phyloP scores from a whole-genome alignment of 805 yeast species.

The Schwanniomyces yamadae region DNA sequence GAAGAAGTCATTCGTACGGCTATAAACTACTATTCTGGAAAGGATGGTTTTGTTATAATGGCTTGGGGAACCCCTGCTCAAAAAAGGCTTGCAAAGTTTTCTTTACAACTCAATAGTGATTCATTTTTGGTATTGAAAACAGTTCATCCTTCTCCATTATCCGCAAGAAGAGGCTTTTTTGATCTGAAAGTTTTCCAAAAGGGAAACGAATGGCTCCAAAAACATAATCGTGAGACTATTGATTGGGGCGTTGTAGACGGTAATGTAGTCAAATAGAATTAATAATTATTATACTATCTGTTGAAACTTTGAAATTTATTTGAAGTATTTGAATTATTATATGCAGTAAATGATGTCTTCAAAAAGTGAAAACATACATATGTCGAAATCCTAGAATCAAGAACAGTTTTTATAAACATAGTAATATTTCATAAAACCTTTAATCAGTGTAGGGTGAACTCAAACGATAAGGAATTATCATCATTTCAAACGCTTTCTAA shows the following conservation, averaged over 20 bases:
- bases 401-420: no score
- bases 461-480: no score
- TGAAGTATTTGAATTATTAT: no score
- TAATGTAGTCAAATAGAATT: constrained; percentile 18
- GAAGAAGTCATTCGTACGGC: constrained; percentile 60
- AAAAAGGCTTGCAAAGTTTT: constrained; percentile 48
- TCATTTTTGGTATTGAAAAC: constrained; percentile 57
- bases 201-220: constrained; percentile 75
- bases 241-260: constrained; percentile 58
- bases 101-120: constrained; percentile 19
- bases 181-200: constrained; percentile 68
- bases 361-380: no score
- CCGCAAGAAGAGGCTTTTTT: constrained; percentile 84
- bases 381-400: no score
- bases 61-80: constrained; percentile 84
- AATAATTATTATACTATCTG: no score
- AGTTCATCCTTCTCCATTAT: constrained; percentile 94
- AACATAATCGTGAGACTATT: constrained; percentile 46
- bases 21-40: constrained; percentile 35
- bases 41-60: constrained; percentile 63
- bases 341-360: no score
- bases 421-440: no score
- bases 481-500: no score
- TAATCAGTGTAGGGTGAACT: no score
- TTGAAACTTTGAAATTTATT: no score